These are phyloP conservation scores for Wickerhamiella sorbophila DNA, from an alignment of 805 yeast species.

Conservation along the genomic window DNA sequence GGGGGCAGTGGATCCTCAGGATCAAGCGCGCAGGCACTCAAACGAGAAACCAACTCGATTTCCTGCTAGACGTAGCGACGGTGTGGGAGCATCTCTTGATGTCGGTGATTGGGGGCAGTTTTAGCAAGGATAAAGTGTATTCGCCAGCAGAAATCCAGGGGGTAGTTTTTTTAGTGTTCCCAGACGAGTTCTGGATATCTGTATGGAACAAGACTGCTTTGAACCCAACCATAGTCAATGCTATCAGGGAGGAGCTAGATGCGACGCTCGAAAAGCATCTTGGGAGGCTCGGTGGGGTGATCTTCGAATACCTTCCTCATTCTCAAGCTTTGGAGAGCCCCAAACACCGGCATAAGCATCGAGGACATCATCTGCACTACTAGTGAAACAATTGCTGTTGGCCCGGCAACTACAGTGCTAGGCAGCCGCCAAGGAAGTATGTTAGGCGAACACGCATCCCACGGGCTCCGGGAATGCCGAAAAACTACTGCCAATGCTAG, in stretches of 20 bases:
- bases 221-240: slow-evolving; percentile 21
- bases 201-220: slow-evolving; percentile 40
- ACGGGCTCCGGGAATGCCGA: no score
- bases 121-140: slow-evolving; percentile 30
- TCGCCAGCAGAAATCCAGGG: slow-evolving; percentile 37
- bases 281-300: slow-evolving; percentile 3
- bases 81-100: slow-evolving; percentile 34
- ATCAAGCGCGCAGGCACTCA: slow-evolving; percentile 12
- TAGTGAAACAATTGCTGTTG: no score
- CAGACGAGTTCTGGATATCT: slow-evolving; percentile 43
- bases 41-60: slow-evolving; percentile 6
- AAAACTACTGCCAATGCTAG: no score
- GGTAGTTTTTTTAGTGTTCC: slow-evolving; percentile 41
- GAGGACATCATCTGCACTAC: no score
- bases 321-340: slow-evolving; percentile 14
- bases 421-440: no score
- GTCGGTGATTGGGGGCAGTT: slow-evolving; percentile 36
- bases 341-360: neutral
- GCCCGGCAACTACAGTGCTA: no score
- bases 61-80: slow-evolving; percentile 16
- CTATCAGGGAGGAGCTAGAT: slow-evolving; percentile 13
- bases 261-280: neutral
- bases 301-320: slow-evolving; percentile 23
- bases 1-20: slow-evolving; percentile 51
- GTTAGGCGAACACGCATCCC: no score